Percentiles rank a stretch among this genome's conserved stretches.
These are phyloP conservation scores for Puccinia horiana DNA, from an alignment of 1,284 basidiomycete species.

Conservation along the genomic window DNA sequence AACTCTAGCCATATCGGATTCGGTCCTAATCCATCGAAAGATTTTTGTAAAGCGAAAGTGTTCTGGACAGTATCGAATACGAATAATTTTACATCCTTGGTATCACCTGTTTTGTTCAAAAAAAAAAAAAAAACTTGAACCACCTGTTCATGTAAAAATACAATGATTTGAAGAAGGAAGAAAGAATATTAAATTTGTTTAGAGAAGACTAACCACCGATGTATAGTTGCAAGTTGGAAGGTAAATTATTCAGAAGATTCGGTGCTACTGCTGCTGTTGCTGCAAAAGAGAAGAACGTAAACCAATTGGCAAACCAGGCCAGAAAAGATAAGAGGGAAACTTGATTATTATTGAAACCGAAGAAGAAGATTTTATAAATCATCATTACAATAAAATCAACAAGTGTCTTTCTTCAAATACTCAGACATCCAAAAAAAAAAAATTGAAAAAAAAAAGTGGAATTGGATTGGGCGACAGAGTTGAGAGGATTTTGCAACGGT, in stretches of 20 bases:
- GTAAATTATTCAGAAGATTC: background rate
- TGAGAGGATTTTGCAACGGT: no score
- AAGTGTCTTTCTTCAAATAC: no score
- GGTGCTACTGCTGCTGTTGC: background rate
- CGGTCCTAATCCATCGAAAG: background rate
- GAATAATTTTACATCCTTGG: constrained; percentile 17
- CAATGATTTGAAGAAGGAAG: background rate
- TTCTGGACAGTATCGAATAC: background rate
- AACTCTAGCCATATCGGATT: constrained; percentile 30
- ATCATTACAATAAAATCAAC: no score
- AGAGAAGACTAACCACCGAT: background rate
- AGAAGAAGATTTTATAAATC: background rate
- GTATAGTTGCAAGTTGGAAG: background rate
- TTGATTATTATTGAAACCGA: background rate
- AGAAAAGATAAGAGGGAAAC: background rate
- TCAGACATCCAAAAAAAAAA: no score
- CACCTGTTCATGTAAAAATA: no score
- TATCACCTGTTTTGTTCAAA: background rate
- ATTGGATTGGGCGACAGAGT: no score
- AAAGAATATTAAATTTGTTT: background rate
- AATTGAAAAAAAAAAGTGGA: no score
- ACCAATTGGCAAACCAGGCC: background rate
- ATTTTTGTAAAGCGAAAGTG: background rate
- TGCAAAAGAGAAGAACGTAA: no score
- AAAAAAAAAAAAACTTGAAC: background rate